These are phyloP conservation scores for Phytophthora citricola DNA, from an alignment of 352 stramenopile genomes.

Conservation along the genomic window DNA sequence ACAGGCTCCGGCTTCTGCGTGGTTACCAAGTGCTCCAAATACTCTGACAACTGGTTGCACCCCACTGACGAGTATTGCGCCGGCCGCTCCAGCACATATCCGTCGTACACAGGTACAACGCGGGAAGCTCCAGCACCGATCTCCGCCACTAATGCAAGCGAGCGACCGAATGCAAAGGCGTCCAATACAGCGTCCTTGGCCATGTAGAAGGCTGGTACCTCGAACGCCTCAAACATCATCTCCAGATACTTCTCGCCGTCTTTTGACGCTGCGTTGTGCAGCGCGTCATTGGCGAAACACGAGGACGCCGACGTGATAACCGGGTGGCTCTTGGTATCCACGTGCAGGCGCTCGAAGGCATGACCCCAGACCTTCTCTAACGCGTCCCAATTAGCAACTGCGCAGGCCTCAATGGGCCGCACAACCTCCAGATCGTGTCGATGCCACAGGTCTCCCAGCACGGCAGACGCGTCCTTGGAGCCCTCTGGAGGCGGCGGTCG, in stretches of 20 bases:
- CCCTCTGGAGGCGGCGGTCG: conserved; percentile 29
- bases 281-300: conserved; percentile 78
- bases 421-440: conserved; percentile 66
- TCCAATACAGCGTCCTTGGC: conserved; percentile 91
- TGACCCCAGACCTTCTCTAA: conserved; percentile 86
- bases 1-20: conserved; percentile 44
- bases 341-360: conserved; percentile 75
- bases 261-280: conserved; percentile 56
- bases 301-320: conserved; percentile 79
- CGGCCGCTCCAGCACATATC: conserved; percentile 84
- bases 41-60: conserved; percentile 72
- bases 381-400: conserved; percentile 84
- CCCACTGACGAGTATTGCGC: conserved; percentile 80
- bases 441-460: conserved; percentile 68
- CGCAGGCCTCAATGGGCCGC: conserved; percentile 61
- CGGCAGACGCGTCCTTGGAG: conserved; percentile 13
- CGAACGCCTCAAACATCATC: conserved; percentile 94
- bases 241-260: conserved; percentile 86
- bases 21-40: conserved; percentile 74
- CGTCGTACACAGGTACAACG: conserved; percentile 92
- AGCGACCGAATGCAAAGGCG: conserved; percentile 91
- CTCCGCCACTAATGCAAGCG: conserved; percentile 89
- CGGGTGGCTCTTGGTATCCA: conserved; percentile 73
- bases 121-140: conserved; percentile 86
- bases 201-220: conserved; percentile 90